phyloP scores from a whole-genome alignment of 1,284 basidiomycete genomes.

The Microbotryum scabiosae region DNA sequence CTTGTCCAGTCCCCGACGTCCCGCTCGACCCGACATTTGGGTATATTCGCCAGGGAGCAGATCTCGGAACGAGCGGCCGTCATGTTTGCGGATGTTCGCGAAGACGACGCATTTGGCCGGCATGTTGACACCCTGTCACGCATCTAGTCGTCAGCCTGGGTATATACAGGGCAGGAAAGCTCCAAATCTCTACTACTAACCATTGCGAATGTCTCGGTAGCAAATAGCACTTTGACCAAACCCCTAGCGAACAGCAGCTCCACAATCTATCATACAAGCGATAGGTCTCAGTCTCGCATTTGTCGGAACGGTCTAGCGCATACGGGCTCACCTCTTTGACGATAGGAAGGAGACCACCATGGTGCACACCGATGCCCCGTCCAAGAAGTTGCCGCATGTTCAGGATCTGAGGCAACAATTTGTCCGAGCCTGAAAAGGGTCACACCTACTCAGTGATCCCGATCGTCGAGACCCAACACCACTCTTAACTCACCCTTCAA shows the following conservation, averaged over 20 bases:
- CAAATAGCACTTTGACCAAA: conserved; percentile 92
- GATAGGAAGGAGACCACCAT: conserved; percentile 90
- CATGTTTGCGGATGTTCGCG: conserved; percentile 90
- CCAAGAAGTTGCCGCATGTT: conserved; percentile 84
- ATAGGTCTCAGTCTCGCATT: background rate
- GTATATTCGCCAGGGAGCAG: conserved; percentile 51
- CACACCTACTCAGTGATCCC: background rate
- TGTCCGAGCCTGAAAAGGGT: conserved; percentile 63
- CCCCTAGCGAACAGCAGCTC: conserved; percentile 94
- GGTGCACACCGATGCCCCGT: conserved; percentile 93
- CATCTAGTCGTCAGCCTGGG: background rate
- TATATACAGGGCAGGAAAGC: background rate
- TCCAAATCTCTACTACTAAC: conserved; percentile 44
- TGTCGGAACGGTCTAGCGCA: background rate
- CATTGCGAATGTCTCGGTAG: conserved; percentile 99
- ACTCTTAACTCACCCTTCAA: conserved; percentile 61
- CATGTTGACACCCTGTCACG: conserved; percentile 89
- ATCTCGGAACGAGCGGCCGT: conserved; percentile 84
- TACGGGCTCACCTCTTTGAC: conserved; percentile 72
- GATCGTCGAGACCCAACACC: background rate
- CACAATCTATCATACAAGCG: conserved; percentile 56
- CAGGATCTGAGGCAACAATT: conserved; percentile 86
- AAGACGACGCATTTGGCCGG: conserved; percentile 96
- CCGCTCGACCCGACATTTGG: conserved; percentile 98
- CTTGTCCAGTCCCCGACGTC: conserved; percentile 85